Evolutionary conservation across 441 rosid species (phyloP).

Genomic region (Breynia disticha): DNA sequence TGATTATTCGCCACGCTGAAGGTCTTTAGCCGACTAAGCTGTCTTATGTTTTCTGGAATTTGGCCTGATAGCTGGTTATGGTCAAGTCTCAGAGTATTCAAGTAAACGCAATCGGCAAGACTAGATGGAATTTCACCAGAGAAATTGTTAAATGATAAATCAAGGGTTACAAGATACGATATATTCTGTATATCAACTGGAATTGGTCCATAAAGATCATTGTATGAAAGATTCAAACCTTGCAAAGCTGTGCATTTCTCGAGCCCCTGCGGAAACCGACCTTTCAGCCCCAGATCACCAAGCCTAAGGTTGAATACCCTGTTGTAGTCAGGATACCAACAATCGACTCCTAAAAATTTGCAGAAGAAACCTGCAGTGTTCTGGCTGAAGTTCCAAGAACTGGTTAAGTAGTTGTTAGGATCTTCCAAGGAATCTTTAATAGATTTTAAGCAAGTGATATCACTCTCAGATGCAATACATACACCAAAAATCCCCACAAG

Average conservation of each 20-base stretch:
- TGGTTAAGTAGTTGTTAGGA: slow-evolving; percentile 31
- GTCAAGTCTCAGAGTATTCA: slow-evolving; percentile 46
- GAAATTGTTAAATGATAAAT: slow-evolving; percentile 48
- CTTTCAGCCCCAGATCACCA: slow-evolving; percentile 49
- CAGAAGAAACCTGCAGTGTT: slow-evolving; percentile 49
- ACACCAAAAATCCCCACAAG: no score
- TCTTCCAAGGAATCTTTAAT: slow-evolving; percentile 26
- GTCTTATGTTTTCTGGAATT: slow-evolving; percentile 35
- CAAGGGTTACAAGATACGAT: slow-evolving; percentile 26
- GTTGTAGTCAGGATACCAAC: slow-evolving; percentile 79
- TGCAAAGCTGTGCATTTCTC: slow-evolving; percentile 33
- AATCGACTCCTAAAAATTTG: slow-evolving; percentile 53
- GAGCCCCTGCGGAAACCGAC: slow-evolving; percentile 50
- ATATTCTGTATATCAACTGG: slow-evolving; percentile 23
- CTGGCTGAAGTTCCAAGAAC: slow-evolving; percentile 52
- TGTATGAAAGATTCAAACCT: slow-evolving; percentile 49
- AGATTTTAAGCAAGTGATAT: slow-evolving; percentile 34
- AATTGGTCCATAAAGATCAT: slow-evolving; percentile 45
- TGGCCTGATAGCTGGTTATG: slow-evolving; percentile 43
- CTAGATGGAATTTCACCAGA: slow-evolving; percentile 37
- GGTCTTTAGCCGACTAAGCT: slow-evolving; percentile 32
- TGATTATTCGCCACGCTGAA: slow-evolving; percentile 48
- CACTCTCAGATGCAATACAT: slow-evolving; percentile 5
- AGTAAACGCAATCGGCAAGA: slow-evolving; percentile 27
- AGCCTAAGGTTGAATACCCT: slow-evolving; percentile 56